Evolutionary conservation across 2,329 filamentous ascomycete genomes (phyloP), one percentile per base, ranked within the genome.

Genomic region (Monosporascus ibericus): DNA sequence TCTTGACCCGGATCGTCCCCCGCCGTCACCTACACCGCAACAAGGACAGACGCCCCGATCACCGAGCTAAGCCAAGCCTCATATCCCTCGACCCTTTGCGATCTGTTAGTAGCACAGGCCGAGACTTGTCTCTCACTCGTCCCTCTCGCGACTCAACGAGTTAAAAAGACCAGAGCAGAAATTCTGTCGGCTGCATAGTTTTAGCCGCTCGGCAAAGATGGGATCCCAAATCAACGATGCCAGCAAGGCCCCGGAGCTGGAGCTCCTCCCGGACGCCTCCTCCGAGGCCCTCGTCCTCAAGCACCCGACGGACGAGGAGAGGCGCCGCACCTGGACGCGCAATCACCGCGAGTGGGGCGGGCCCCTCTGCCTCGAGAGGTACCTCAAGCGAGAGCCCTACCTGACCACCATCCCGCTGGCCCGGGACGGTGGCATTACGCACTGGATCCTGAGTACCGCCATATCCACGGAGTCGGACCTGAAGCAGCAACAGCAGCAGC

Each of bases 401-500:
- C 74, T 88, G 9, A 74, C 75, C 9, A 79, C 76, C 2, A 75
- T 82, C 0, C 78, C 84, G 6, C 72, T 88, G 18, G 75, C 82
- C 15, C 72, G 73, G 48, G 68, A 84, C 56, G 79, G 78, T 39
- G 83, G 84, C 39, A 72, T 87, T 55, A 77, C 76, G 14, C 75
- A 79, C 58, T 88, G 85, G 85, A 78, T 88, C 51, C 75, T 88
- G 30, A 84, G 27, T 4, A 30, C 83, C 4, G 73, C 80, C 52
- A 59, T 61, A 48, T 51, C 61, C 39, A 54, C 67, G 5, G 49
- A 52, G 27, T 11, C 11, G 9, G 54, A 56, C 46, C 47, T 49
- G 20, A 15, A 48, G 15, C 53, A 47, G 47, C 55, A 25, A 6
- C 24, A 53, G 18, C 52, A 48, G 15, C 53, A 47, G 47, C 55